These are phyloP conservation scores for Chaetoscypha palmicola DNA, from an alignment of 2,329 filamentous ascomycete species.

Conservation along the genomic window DNA sequence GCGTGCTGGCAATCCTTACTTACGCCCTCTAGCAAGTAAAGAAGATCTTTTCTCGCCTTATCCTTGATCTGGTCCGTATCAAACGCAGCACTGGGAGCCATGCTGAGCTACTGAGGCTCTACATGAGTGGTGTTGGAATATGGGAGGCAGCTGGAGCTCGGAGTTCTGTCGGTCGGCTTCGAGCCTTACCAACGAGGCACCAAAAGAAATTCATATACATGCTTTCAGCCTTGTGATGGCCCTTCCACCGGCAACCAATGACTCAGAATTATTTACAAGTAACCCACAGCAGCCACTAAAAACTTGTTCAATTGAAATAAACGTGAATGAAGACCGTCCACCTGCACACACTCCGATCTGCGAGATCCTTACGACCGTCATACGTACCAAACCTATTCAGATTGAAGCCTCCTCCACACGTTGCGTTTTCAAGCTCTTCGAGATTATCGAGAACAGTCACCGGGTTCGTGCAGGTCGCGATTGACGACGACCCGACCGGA, in stretches of 20 bases:
- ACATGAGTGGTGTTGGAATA: slow-evolving; percentile 42
- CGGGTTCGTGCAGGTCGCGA: slow-evolving; percentile 8
- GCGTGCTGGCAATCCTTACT: slow-evolving; percentile 40
- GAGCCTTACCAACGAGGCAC: no score
- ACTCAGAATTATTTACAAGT: slow-evolving; percentile 23
- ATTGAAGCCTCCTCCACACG: slow-evolving; percentile 9
- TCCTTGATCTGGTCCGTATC: slow-evolving; percentile 69
- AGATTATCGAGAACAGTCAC: slow-evolving; percentile 19
- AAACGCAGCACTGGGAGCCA: slow-evolving; percentile 66
- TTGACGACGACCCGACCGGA: slow-evolving; percentile 13
- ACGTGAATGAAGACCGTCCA: slow-evolving; percentile 27
- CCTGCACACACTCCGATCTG: slow-evolving; percentile 23
- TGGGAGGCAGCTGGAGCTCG: no score
- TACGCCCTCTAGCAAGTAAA: slow-evolving; percentile 91
- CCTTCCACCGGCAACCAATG: slow-evolving; percentile 21
- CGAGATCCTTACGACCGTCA: slow-evolving; percentile 26
- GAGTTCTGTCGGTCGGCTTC: no score
- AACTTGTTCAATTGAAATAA: slow-evolving; percentile 11
- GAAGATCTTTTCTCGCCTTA: slow-evolving; percentile 79
- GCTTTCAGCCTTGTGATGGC: slow-evolving; percentile 20
- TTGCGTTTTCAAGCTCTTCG: slow-evolving; percentile 13
- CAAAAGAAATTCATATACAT: no score
- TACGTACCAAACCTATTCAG: slow-evolving; percentile 6
- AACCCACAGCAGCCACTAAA: slow-evolving; percentile 9
- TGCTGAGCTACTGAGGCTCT: slow-evolving; percentile 41